Conservation (phyloP, 2,329 filamentous ascomycete species). For the Colletotrichum eleusines region DNA sequence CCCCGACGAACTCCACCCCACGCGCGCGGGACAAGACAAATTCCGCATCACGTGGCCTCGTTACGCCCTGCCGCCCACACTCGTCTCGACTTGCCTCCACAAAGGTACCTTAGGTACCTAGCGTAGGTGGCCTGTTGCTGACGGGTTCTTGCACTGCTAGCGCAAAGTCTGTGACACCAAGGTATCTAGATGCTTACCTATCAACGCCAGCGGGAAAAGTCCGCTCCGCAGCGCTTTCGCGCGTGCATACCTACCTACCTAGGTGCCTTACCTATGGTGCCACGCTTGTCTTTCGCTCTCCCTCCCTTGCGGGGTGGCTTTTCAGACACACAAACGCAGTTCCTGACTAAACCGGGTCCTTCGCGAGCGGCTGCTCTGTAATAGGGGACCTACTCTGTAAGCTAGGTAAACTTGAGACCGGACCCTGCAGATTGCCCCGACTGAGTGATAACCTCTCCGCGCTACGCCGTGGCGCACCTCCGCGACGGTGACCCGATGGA, state of each 20-base stretch:
- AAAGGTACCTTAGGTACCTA: too few species aligned
- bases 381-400: too few species aligned
- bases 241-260: too few species aligned
- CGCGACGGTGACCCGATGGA: background rate
- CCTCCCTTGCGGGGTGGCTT: background rate
- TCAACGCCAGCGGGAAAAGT: background rate
- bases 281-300: background rate
- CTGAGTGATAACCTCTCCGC: conserved; percentile 5
- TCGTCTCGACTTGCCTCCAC: conserved; percentile 36
- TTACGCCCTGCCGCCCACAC: conserved; percentile 32
- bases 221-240: conserved; percentile 17
- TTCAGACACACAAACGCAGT: background rate
- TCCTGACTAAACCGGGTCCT: background rate
- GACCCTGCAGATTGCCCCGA: conserved; percentile 7
- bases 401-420: background rate
- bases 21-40: background rate
- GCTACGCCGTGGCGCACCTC: conserved; percentile 3
- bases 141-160: background rate
- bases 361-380: conserved; percentile 5
- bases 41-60: conserved; percentile 22
- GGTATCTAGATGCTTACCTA: too few species aligned
- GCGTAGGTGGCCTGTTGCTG: too few species aligned
- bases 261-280: too few species aligned
- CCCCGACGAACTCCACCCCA: background rate
- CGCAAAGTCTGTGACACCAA: background rate